phyloP scores from a whole-genome alignment of 192 early-diverging fungal genomes.

The Gaertneriomyces semiglobifer region DNA sequence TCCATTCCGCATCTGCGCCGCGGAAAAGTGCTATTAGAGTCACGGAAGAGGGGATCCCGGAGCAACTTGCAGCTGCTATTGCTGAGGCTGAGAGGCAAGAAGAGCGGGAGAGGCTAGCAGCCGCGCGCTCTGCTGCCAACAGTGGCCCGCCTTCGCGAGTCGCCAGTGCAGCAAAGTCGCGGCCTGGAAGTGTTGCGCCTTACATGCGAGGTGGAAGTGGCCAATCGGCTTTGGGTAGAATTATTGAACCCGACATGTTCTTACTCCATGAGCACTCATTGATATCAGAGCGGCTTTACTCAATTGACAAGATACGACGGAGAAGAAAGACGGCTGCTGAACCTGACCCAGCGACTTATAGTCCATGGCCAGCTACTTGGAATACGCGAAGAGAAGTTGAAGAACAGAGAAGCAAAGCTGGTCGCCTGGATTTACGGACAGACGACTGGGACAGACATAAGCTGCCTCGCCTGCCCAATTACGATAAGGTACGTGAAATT shows the following conservation, averaged over 20 bases:
- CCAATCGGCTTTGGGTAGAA: no score
- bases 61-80: conserved; percentile 1
- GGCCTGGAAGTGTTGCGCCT: not conserved
- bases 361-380: conserved; percentile 8
- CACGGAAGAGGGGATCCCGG: conserved; percentile 1
- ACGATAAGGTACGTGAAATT: not conserved
- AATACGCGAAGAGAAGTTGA: not conserved
- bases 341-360: conserved; percentile 4
- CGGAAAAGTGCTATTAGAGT: not conserved
- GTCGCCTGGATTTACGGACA: not conserved
- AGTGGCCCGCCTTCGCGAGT: not conserved
- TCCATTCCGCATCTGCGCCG: not conserved
- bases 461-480: not conserved
- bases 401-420: not conserved
- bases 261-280: not conserved
- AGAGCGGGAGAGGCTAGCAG: not conserved
- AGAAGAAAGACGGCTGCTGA: not conserved
- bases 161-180: not conserved
- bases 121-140: not conserved
- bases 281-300: not conserved
- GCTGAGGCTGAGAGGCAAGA: not conserved
- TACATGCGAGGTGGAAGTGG: not conserved
- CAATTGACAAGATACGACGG: not conserved
- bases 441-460: conserved; percentile 7
- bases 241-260: no score